Conservation (phyloP, 2,329 filamentous ascomycete genomes). For the Ophiostoma sp. region DNA sequence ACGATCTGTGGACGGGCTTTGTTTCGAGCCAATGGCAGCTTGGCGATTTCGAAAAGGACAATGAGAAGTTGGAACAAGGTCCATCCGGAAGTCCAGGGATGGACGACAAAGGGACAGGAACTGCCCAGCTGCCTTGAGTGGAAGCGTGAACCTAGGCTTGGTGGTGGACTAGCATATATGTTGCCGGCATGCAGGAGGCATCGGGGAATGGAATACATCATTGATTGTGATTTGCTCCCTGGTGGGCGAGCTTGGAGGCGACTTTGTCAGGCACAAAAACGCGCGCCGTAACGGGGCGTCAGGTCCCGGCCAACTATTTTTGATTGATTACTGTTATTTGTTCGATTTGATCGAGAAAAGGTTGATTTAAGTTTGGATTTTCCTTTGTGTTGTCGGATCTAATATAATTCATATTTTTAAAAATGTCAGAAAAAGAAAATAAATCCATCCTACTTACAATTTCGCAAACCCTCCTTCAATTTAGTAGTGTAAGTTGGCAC, state of each 20-base stretch:
- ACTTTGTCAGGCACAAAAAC: neutral
- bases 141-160: neutral
- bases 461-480: neutral
- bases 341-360: neutral
- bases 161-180: neutral
- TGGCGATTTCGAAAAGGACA: neutral
- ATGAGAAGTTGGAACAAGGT: neutral
- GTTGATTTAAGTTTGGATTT: neutral
- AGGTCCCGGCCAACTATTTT: neutral
- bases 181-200: neutral
- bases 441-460: neutral
- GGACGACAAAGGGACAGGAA: neutral
- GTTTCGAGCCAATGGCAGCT: slow-evolving; percentile 6
- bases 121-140: too few relatives aligned
- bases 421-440: neutral
- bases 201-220: slow-evolving; percentile 11
- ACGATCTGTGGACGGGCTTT: neutral
- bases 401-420: neutral
- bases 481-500: neutral
- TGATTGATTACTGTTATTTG: neutral
- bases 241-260: neutral
- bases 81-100: neutral
- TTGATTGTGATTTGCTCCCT: neutral
- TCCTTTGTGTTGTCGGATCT: neutral
- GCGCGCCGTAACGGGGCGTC: neutral